Evolutionary conservation across 106 monocot genomes (phyloP).

Genomic region (Chionographis japonica): DNA sequence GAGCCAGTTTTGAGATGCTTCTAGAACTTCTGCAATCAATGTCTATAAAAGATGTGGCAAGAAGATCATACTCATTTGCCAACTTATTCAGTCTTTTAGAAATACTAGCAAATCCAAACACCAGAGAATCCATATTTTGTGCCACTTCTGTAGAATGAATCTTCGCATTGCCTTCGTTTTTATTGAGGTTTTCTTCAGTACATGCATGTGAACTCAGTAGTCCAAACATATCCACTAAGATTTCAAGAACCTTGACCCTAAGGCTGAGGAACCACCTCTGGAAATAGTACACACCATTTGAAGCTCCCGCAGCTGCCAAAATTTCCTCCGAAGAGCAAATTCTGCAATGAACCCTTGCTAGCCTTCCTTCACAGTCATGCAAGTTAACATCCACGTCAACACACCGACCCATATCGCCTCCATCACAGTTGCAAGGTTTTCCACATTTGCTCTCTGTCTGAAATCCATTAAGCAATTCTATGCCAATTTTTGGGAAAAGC

Average conservation of each 20-base stretch:
- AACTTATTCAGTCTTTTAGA: constrained; percentile 38
- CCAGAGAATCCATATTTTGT: constrained; percentile 13
- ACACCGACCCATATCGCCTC: constrained; percentile 13
- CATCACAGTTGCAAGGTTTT: constrained; percentile 15
- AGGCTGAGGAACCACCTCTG: constrained; percentile 83
- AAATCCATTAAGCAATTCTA: constrained; percentile 44
- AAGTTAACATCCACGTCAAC: constrained; percentile 14
- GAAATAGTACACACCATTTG: constrained; percentile 39
- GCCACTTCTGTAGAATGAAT: not conserved
- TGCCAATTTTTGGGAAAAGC: constrained; percentile 51
- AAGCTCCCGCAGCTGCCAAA: constrained; percentile 26
- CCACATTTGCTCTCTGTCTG: constrained; percentile 22
- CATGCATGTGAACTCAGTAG: constrained; percentile 21
- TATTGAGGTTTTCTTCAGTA: constrained; percentile 6
- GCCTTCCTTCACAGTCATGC: constrained; percentile 28
- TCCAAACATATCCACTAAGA: constrained; percentile 36
- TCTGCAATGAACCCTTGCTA: constrained; percentile 43
- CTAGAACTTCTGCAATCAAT: constrained; percentile 50
- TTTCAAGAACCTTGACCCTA: constrained; percentile 55
- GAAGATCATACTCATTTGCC: constrained; percentile 78
- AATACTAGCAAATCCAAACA: constrained; percentile 20
- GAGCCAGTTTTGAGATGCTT: constrained; percentile 52
- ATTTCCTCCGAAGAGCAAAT: constrained; percentile 51
- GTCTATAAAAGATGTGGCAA: constrained; percentile 69
- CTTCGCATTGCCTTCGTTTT: not conserved